These are phyloP conservation scores for Debaryomycetaceae sp. DNA, from an alignment of 1,139 yeast genomes.

Conservation along the genomic window DNA sequence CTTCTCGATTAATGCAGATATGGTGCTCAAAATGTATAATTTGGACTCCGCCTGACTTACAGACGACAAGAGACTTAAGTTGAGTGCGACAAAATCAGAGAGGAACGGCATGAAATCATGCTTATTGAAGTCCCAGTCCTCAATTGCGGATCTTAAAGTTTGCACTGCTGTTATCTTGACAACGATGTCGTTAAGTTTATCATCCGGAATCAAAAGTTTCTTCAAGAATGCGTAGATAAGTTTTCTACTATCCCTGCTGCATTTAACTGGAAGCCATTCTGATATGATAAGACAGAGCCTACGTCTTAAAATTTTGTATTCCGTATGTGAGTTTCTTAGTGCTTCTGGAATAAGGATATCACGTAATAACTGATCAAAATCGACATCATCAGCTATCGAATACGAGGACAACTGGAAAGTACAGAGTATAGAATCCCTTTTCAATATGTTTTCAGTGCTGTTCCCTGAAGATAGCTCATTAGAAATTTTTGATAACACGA, in stretches of 20 bases:
- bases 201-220: conserved; percentile 39
- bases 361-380: conserved; percentile 58
- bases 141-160: conserved; percentile 63
- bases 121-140: conserved; percentile 84
- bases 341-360: conserved; percentile 70
- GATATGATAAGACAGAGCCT: conserved; percentile 71
- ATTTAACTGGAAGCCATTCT: conserved; percentile 76
- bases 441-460: conserved; percentile 49
- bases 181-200: conserved; percentile 60
- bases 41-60: conserved; percentile 71
- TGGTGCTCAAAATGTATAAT: conserved; percentile 60
- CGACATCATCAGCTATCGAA: conserved; percentile 59
- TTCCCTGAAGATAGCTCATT: conserved; percentile 37
- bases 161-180: conserved; percentile 76
- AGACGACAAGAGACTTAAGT: conserved; percentile 43
- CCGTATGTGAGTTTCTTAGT: conserved; percentile 37
- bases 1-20: conserved; percentile 62
- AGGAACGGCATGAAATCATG: conserved; percentile 64
- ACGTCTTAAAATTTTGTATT: conserved; percentile 65
- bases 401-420: conserved; percentile 77
- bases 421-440: conserved; percentile 77
- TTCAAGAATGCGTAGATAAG: conserved; percentile 56
- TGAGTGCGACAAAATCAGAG: conserved; percentile 47
- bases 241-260: conserved; percentile 56
- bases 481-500: conserved; percentile 62